Conservation (phyloP, 768 basidiomycete species). For the Rhizopogon salebrosus region DNA sequence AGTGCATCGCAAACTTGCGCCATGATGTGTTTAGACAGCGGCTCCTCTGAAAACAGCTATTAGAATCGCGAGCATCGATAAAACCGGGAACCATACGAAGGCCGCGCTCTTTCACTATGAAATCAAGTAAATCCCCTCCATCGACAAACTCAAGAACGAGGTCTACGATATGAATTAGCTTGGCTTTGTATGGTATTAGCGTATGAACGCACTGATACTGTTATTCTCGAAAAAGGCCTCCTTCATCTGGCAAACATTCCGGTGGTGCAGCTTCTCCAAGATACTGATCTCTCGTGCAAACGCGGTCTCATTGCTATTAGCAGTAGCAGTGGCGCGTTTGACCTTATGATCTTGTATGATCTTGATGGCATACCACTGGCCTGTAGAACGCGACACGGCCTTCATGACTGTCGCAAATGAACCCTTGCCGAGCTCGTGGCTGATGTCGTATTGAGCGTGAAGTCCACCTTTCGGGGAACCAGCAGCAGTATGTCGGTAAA, state of each 20-base stretch:
- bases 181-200: neutral
- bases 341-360: slow-evolving; percentile 61
- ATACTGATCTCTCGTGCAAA: slow-evolving; percentile 77
- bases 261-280: slow-evolving; percentile 70
- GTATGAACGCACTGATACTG: slow-evolving; percentile 46
- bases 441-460: slow-evolving; percentile 62
- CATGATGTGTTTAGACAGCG: slow-evolving; percentile 61
- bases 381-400: slow-evolving; percentile 67
- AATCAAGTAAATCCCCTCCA: slow-evolving; percentile 86
- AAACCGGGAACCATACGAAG: slow-evolving; percentile 42
- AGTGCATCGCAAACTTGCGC: slow-evolving; percentile 81
- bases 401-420: slow-evolving; percentile 89
- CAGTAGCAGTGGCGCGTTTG: slow-evolving; percentile 30
- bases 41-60: slow-evolving; percentile 35
- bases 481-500: slow-evolving; percentile 61
- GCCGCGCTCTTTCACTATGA: slow-evolving; percentile 58
- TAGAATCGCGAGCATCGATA: neutral
- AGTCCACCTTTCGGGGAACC: slow-evolving; percentile 48
- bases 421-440: slow-evolving; percentile 77
- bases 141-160: slow-evolving; percentile 81
- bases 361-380: slow-evolving; percentile 82
- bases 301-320: slow-evolving; percentile 26
- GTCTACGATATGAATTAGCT: slow-evolving; percentile 40
- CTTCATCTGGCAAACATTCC: slow-evolving; percentile 75
- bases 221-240: slow-evolving; percentile 70